phyloP scores from a whole-genome alignment of 768 basidiomycete genomes.

The Mycena haematopus region DNA sequence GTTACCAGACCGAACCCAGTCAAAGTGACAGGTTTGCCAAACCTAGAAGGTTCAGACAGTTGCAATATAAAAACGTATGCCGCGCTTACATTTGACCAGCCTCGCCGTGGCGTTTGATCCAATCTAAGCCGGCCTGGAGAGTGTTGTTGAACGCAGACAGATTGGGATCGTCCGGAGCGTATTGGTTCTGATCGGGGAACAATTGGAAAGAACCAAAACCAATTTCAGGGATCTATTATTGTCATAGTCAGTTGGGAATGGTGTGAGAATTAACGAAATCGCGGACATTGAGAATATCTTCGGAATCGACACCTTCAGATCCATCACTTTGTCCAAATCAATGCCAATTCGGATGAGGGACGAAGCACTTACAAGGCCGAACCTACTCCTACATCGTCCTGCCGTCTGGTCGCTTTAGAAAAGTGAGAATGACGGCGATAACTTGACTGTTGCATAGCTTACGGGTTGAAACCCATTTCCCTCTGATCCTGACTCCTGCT shows the following conservation, averaged over 20 bases:
- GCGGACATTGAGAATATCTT: conserved; percentile 56
- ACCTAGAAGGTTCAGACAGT: conserved; percentile 42
- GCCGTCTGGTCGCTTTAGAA: conserved; percentile 52
- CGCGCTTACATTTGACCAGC: conserved; percentile 49
- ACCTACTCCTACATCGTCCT: conserved; percentile 50
- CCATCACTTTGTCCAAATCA: conserved; percentile 49
- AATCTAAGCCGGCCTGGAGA: conserved; percentile 55
- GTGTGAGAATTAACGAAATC: not conserved
- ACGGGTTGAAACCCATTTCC: conserved; percentile 66
- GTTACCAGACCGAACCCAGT: conserved; percentile 71
- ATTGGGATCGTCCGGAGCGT: conserved; percentile 55
- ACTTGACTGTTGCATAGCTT: conserved; percentile 26
- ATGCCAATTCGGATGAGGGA: not conserved
- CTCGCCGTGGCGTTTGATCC: conserved; percentile 60
- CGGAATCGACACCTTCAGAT: conserved; percentile 68
- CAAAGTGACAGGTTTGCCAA: conserved; percentile 60
- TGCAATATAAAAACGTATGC: conserved; percentile 5
- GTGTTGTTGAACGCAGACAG: conserved; percentile 59
- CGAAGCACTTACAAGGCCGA: conserved; percentile 44
- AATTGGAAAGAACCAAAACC: conserved; percentile 66
- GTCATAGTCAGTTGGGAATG: not conserved
- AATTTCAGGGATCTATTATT: conserved; percentile 52
- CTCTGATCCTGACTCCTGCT: conserved; percentile 58
- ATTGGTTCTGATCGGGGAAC: conserved; percentile 72
- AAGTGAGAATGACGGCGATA: conserved; percentile 18